Base-by-base conservation (phyloP, 306 rosid genomes). In the Dicorynia guianensis region DNA sequence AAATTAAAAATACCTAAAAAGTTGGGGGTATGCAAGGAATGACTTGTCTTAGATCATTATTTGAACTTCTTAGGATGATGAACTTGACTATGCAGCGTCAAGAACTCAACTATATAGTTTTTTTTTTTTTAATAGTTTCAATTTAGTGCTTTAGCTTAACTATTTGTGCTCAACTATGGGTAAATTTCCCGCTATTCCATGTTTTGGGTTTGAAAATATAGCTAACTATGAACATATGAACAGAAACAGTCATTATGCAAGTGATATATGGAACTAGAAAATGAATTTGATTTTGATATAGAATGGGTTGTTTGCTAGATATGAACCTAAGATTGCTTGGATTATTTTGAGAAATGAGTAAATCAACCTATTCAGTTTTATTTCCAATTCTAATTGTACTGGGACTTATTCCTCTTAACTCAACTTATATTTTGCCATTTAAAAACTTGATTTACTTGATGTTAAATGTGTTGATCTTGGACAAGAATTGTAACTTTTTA, bases 311-410 rank as follows among this genome's bases (percentile, higher is more conserved):
- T 42, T 40, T 18, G 42, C 48, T 70, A 42, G 36, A 20, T 50
- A 40, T 44, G 71, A 50, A 14, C 60, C 33, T 70, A n/a, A 25
- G 48, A 35, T 66, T 66, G 11, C 50, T 13, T 49, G 53, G 35
- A 62, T 62, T 38, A 62, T 63, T 33, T 39, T 44, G 39, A 63
- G 63, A 74, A 39, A 63, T 20, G 43, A 18, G 64, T 40, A 44
- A 39, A 74, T 30, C 44, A 38, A 35, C 56, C 48, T 73, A 34
- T 4, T 59, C 9, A 6, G 3, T 47, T 13, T 52, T 61, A 61
- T 44, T 11, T 25, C 17, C 2, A 46, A 63, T 19, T 50, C 30
- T 25, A 25, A 25, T 25, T 25, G 30, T 30, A 50, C 17, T 36
- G 39, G 47, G 8, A 20, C 14, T 50, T 19, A 4, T 13, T 2